Conservation (phyloP, 2,329 filamentous ascomycete species). For the Neonectria magnoliae region DNA sequence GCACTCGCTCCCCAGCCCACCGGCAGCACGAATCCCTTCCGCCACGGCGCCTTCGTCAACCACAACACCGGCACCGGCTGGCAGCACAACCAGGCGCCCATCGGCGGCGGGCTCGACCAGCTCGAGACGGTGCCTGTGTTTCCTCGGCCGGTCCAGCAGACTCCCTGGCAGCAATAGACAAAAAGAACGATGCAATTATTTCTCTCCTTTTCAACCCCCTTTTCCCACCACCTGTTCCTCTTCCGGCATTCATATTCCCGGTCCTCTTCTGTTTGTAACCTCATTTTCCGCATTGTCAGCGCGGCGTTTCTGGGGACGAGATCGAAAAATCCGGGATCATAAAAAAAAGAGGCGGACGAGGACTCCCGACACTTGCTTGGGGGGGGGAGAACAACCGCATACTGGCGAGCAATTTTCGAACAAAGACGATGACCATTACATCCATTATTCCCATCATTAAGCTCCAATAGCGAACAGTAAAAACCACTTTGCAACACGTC, state of each 20-base stretch:
- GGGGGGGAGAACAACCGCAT: slow-evolving; percentile 9
- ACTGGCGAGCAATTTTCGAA: slow-evolving; percentile 10
- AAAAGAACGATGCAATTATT: neutral
- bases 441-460: slow-evolving; percentile 2
- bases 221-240: neutral
- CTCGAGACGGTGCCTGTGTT: slow-evolving; percentile 86
- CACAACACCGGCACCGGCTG: slow-evolving; percentile 88
- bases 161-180: slow-evolving; percentile 66
- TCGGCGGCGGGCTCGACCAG: slow-evolving; percentile 83
- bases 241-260: slow-evolving; percentile 8
- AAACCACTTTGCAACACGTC: neutral
- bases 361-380: slow-evolving; percentile 2
- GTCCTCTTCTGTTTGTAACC: slow-evolving; percentile 33
- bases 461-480: slow-evolving; percentile 5
- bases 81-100: slow-evolving; percentile 81
- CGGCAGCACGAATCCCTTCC: slow-evolving; percentile 93
- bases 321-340: slow-evolving; percentile 31
- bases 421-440: slow-evolving; percentile 1
- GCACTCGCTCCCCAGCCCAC: slow-evolving; percentile 79
- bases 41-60: slow-evolving; percentile 89
- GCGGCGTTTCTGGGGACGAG: slow-evolving; percentile 46
- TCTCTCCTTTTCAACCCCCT: slow-evolving; percentile 1
- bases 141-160: slow-evolving; percentile 76
- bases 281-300: slow-evolving; percentile 46
- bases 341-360: neutral